Evolutionary conservation across 1,284 basidiomycete genomes (phyloP), one percentile per base, ranked within the genome.

Genomic region (Phaffia rhodozyma): DNA sequence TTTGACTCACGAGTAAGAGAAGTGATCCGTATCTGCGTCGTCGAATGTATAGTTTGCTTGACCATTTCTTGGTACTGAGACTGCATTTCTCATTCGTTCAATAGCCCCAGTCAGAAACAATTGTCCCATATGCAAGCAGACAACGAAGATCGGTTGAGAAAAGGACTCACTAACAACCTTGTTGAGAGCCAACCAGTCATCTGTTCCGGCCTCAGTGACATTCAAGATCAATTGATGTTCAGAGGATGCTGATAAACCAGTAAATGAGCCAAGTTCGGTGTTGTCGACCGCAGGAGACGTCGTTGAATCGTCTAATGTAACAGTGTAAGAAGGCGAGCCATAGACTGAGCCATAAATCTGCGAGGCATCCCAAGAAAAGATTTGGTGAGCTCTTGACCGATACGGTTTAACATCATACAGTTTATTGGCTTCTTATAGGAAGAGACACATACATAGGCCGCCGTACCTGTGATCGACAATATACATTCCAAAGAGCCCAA

Each of bases 1-100:
- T 7, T 11, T 2, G 23, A 32, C 29, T 34, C n/a, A 34, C 29
- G 54, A 30, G 11, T 53, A 25, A 25, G 43, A n/a, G 20, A 55
- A 64, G 18, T 55, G 53, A 29, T 43, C 48, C 43, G 53, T 49
- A 32, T 59, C 52, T 18, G 62, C 62, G 27, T 65, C 63, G 30
- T 65, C 63, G 54, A 25, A 55, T 27, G 63, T 60, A 7, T 29
- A 32, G n/a, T 65, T 65, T 6, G 48, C 18, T 48, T 59, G 29
- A 6, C 63, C 63, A 2, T 21, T n/a, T 1, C 30, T 29, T 3
- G 63, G 59, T 2, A 65, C 54, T 6, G 54, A 52, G 16, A 65
- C 61, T 62, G 47, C 11, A 23, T 7, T 11, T 2, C 38, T 16
- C 49, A 53, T 27, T 54, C 27, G 21, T 25, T 27, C 23, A 11